Conservation (phyloP, 306 rosid species). For the Prunus mira region DNA sequence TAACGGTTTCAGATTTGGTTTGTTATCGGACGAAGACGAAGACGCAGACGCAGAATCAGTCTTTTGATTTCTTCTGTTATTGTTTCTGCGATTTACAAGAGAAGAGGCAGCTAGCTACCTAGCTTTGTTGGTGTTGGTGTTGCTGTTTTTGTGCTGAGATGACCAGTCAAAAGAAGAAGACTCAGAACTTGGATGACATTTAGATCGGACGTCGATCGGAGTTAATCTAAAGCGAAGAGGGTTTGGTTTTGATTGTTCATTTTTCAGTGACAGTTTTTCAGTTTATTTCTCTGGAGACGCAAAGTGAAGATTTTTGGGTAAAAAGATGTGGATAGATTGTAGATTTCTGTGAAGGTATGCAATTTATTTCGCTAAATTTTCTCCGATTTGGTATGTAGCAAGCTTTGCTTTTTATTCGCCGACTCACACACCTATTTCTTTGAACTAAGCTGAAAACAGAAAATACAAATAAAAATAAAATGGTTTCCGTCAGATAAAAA, state of each 20-base stretch:
- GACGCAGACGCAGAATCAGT: background rate
- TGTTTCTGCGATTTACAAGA: background rate
- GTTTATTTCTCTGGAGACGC: background rate
- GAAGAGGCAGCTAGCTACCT: background rate
- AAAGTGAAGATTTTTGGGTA: background rate
- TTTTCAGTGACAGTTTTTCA: background rate
- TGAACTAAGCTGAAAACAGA: background rate
- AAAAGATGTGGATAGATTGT: background rate
- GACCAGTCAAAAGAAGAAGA: background rate
- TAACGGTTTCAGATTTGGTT: conserved; percentile 6
- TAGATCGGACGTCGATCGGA: conserved; percentile 11
- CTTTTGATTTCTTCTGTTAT: background rate
- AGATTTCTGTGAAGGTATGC: conserved; percentile 8
- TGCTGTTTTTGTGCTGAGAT: background rate
- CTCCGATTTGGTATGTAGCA: background rate
- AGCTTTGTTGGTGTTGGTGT: background rate
- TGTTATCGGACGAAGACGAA: background rate
- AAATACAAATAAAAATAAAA: background rate
- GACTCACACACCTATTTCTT: background rate
- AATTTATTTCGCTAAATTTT: background rate
- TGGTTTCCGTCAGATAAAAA: too few species aligned
- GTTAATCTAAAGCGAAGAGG: background rate
- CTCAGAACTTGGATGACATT: background rate
- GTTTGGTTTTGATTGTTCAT: background rate
- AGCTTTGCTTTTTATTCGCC: background rate